Percentiles rank a stretch among this genome's conserved stretches.
phyloP scores from a whole-genome alignment of 2,329 filamentous ascomycete genomes.

The Penicillium psychrosexuale region DNA sequence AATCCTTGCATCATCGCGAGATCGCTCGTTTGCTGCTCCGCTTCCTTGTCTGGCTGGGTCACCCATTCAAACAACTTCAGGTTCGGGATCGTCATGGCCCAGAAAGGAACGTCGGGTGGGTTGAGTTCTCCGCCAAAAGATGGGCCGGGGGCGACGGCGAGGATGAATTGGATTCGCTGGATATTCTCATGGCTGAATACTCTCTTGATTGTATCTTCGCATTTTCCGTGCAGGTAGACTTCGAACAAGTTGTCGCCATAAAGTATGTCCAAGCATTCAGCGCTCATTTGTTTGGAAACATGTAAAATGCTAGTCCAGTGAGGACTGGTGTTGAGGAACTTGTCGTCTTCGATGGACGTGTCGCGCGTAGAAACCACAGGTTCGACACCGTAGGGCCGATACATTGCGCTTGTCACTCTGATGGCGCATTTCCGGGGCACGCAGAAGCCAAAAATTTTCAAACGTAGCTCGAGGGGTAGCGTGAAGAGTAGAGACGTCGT shows the following conservation, averaged over 20 bases:
- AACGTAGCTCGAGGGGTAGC: neutral
- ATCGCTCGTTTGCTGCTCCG: neutral
- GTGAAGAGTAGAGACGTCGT: neutral
- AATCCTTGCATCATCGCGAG: neutral
- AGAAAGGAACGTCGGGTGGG: neutral
- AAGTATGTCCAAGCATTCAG: neutral
- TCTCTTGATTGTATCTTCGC: neutral
- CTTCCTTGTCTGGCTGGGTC: neutral
- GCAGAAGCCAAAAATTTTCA: neutral
- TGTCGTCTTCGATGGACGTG: neutral
- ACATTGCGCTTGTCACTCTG: neutral
- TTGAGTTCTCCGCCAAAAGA: neutral
- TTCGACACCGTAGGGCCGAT: neutral
- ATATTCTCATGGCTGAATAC: neutral
- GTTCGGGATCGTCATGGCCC: neutral
- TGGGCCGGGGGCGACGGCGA: neutral
- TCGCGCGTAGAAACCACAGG: neutral
- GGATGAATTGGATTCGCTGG: neutral
- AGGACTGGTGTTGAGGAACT: neutral
- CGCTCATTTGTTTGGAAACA: neutral
- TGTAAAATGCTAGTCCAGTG: neutral
- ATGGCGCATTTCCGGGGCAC: neutral
- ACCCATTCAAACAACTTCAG: neutral
- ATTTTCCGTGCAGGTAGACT: neutral
- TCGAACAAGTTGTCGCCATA: constrained; percentile 1